These are phyloP conservation scores for Thelonectria rubi DNA, from an alignment of 2,329 filamentous ascomycete species.

Conservation along the genomic window DNA sequence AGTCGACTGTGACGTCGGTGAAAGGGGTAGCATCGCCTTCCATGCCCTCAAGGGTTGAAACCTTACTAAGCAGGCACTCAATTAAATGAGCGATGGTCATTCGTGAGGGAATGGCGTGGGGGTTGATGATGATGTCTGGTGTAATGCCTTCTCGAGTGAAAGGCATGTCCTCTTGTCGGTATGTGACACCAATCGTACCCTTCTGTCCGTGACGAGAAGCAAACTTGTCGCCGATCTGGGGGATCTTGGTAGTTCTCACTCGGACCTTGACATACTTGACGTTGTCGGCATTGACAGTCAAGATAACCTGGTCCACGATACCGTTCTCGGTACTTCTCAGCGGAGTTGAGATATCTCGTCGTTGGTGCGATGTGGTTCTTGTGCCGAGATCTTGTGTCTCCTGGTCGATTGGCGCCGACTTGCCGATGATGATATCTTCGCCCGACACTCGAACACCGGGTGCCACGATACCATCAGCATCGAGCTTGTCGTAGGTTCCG, in stretches of 20 bases:
- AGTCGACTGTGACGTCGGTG: conserved; percentile 96
- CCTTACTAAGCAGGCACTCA: conserved; percentile 96
- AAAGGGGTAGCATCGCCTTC: conserved; percentile 98
- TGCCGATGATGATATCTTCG: conserved; percentile 99
- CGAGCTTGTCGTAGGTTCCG: conserved; percentile 96
- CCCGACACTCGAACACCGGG: conserved; percentile 95
- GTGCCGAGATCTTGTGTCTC: conserved; percentile 95
- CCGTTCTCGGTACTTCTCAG: conserved; percentile 95
- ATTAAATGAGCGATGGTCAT: conserved; percentile 99
- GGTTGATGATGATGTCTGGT: conserved; percentile 98
- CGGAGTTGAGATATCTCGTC: conserved; percentile 95
- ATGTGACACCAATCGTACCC: conserved; percentile 98
- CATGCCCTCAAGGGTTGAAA: conserved; percentile 89
- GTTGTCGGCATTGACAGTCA: conserved; percentile 95
- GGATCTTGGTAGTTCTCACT: conserved; percentile 96
- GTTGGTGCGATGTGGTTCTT: conserved; percentile 87
- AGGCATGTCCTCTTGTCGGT: conserved; percentile 98
- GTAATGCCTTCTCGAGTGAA: conserved; percentile 92
- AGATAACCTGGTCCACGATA: conserved; percentile 91
- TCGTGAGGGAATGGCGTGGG: conserved; percentile 98
- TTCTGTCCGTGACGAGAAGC: conserved; percentile 99
- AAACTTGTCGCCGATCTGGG: conserved; percentile 99
- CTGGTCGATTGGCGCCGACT: conserved; percentile 92
- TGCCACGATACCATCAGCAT: conserved; percentile 93
- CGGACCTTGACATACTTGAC: conserved; percentile 97